Evolutionary conservation across 2,329 filamentous ascomycete genomes (phyloP), one percentile per base, ranked within the genome.

Genomic region (Zopfia rhizophila): DNA sequence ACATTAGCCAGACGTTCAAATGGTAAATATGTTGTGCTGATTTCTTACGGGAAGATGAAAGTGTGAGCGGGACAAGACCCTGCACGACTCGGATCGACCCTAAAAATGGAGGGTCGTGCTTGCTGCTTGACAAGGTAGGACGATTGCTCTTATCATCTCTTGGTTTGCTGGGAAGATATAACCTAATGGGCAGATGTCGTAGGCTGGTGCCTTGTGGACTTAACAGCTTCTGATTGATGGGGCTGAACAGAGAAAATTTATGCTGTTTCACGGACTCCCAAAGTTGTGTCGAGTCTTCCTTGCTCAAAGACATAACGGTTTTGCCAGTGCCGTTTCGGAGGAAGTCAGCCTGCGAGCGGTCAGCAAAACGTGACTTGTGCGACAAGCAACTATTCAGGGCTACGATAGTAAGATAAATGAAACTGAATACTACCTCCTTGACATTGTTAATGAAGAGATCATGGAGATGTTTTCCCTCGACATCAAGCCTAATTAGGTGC

Each of bases 91-190:
- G 67, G 25, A 80, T 58, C 33, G 75, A 74, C 7, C 74, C 75
- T 21, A 71, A 63, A 25, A n/a, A n/a, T n/a, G n/a, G n/a, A n/a
- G n/a, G n/a, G n/a, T n/a, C n/a, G n/a, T n/a, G n/a, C n/a, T 14
- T 5, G 25, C 16, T n/a, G 38, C 38, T 14, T 41, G 25, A 7
- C n/a, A n/a, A n/a, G n/a, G n/a, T n/a, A n/a, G n/a, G n/a, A n/a
- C n/a, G n/a, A n/a, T n/a, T n/a, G n/a, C n/a, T n/a, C n/a, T n/a
- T n/a, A 22, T 24, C 30, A 13, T 36, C 24, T 7, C n/a, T n/a
- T n/a, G n/a, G n/a, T n/a, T n/a, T n/a, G n/a, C n/a, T n/a, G n/a
- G 89, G 84, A 0, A 97, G 84, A 72, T 97, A 99, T 42, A 97
- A 76, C 42, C 92, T 87, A 27, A 97, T 74, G 0, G 94, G 94